Evolutionary conservation across 1,284 basidiomycete genomes (phyloP), one percentile per base, ranked within the genome.

Genomic region (Amylostereum areolatum): DNA sequence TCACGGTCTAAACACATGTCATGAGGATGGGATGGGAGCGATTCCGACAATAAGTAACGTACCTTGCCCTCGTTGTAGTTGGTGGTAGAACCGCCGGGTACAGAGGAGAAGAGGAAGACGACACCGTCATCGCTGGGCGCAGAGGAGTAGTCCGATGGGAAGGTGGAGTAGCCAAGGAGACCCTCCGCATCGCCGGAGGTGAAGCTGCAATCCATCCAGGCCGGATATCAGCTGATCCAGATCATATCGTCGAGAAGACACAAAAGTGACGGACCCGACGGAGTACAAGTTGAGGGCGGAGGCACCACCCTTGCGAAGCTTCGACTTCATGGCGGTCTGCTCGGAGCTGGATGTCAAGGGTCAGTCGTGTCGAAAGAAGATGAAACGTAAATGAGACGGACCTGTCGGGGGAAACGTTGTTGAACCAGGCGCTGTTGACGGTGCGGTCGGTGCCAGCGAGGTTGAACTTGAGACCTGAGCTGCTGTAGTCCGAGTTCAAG

Each of bases 251-350:
- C 7, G n/a, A 35, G n/a, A 35, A n/a, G n/a, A n/a, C n/a, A n/a
- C n/a, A n/a, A n/a, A n/a, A n/a, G n/a, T n/a, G n/a, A 32, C 44
- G 12, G 18, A 74, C 66, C 71, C 70, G 43, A 79, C 76, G 34
- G 69, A 69, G 67, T 79, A 80, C 36, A 80, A 66, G 56, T 80
- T 81, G 51, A 81, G 68, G 31, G 63, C 67, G 30, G 62, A 60
- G 3, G 62, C 66, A 27, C 64, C 68, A 39, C 78, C 77, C 45
- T 65, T 52, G 40, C 74, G 69, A 41, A 80, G 69, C 42, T 66
- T 47, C 1, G 39, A 59, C 66, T 81, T 81, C 78, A 81, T 81
- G 8, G 66, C 59, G 5, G 67, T 73, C 60, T 81, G 75, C 28
- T 65, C 56, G 24, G 61, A 60, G 32, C 40, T 43, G 29, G 29